Evolutionary conservation across 2,329 filamentous ascomycete species (phyloP).

Genomic region (Fusarium nurragi): DNA sequence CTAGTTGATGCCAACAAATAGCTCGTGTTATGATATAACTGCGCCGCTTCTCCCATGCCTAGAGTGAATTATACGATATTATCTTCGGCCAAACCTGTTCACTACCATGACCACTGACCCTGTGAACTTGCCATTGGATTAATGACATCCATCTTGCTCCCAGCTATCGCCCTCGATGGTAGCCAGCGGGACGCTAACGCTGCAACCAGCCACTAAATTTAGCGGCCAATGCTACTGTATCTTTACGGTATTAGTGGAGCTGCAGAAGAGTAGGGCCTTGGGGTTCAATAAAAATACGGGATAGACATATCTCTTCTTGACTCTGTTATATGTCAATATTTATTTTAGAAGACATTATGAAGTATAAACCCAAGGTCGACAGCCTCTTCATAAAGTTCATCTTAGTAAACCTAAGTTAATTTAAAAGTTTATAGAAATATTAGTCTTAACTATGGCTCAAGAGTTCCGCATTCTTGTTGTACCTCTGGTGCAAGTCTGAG

Average conservation of each 20-base stretch:
- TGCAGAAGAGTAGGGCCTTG: not conserved
- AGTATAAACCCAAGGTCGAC: not conserved
- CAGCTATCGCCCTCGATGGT: not conserved
- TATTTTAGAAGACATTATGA: too few species aligned
- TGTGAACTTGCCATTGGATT: not conserved
- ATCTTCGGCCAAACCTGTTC: not conserved
- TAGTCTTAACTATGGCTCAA: too few species aligned
- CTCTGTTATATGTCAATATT: too few species aligned
- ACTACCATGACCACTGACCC: not conserved
- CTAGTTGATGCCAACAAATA: not conserved
- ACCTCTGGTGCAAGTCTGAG: conserved; percentile 3
- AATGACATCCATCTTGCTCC: not conserved
- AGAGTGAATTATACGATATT: not conserved
- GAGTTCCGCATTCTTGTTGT: too few species aligned
- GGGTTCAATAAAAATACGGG: conserved; percentile 11
- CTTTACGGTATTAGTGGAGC: conserved; percentile 10
- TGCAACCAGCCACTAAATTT: conserved; percentile 27
- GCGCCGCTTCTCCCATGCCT: not conserved
- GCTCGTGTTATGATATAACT: not conserved
- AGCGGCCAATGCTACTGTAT: conserved; percentile 7
- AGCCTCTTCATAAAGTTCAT: too few species aligned
- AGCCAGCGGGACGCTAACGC: conserved; percentile 7
- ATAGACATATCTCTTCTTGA: too few species aligned
- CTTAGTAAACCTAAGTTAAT: too few species aligned
- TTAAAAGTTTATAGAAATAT: too few species aligned